phyloP scores from a whole-genome alignment of 2,329 filamentous ascomycete genomes.

The Colletotrichum graminicola region DNA sequence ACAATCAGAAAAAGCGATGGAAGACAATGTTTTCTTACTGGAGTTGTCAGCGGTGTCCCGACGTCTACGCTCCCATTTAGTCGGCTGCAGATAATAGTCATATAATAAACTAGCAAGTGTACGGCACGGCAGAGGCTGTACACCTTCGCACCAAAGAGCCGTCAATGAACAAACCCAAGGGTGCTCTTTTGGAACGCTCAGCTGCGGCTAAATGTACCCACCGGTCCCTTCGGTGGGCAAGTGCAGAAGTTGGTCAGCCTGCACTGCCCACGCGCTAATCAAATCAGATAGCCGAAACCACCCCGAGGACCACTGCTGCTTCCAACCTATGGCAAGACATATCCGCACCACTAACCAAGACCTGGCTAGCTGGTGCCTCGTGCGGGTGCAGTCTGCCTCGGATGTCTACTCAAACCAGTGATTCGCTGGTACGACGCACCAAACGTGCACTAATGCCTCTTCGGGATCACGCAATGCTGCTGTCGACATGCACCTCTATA shows the following conservation, averaged over 20 bases:
- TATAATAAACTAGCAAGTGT: not conserved
- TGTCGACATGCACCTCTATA: not conserved
- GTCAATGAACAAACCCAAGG: not conserved
- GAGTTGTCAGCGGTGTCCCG: not conserved
- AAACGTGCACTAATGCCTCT: constrained; percentile 16
- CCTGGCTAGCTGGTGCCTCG: constrained; percentile 20
- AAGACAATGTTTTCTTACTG: too few species aligned
- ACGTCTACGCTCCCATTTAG: not conserved
- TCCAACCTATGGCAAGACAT: constrained; percentile 1
- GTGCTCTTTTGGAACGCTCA: not conserved
- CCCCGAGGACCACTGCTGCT: not conserved
- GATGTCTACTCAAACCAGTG: constrained; percentile 21
- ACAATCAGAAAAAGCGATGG: not conserved
- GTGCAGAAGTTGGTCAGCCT: constrained; percentile 8
- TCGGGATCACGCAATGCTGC: constrained; percentile 2
- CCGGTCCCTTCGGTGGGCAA: constrained; percentile 1
- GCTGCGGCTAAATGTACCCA: not conserved
- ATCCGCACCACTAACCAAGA: constrained; percentile 1
- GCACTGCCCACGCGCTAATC: constrained; percentile 19
- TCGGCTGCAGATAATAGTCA: not conserved
- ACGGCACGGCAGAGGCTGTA: not conserved
- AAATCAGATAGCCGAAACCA: constrained; percentile 19
- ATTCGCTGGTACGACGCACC: not conserved
- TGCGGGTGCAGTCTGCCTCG: constrained; percentile 33
- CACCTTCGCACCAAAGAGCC: not conserved